phyloP scores from a whole-genome alignment of 257 asterid species.

The Anisodus acutangulus region DNA sequence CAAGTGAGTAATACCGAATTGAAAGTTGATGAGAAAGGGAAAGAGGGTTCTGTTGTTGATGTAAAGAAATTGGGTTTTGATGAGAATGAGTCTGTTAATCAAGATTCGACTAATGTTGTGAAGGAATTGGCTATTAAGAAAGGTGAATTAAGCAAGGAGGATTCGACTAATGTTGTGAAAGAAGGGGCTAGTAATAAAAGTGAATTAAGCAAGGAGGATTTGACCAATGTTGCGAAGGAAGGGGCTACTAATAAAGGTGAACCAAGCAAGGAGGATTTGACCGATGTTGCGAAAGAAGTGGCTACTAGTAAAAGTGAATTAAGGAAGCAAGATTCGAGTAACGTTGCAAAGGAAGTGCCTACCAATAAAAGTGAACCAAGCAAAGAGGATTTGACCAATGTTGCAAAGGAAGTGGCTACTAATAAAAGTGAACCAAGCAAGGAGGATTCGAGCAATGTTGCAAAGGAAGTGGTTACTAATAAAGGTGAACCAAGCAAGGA shows the following conservation, averaged over 20 bases:
- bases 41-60: slow-evolving; percentile 9
- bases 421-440: slow-evolving; percentile 22
- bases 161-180: background rate
- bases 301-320: background rate
- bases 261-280: slow-evolving; percentile 23
- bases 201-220: slow-evolving; percentile 29
- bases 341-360: background rate
- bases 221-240: slow-evolving; percentile 1
- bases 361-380: background rate
- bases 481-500: slow-evolving; percentile 25
- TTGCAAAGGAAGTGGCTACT: background rate
- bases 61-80: background rate
- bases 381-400: slow-evolving; percentile 31
- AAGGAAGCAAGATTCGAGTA: slow-evolving; percentile 17
- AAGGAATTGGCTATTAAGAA: background rate
- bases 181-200: background rate
- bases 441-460: slow-evolving; percentile 30
- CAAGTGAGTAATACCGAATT: slow-evolving; percentile 17
- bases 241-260: background rate
- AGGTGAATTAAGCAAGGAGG: slow-evolving; percentile 27
- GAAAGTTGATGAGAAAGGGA: background rate
- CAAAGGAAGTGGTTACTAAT: background rate
- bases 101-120: background rate
- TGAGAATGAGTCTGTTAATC: background rate
- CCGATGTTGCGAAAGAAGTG: background rate